Evolutionary conservation across 2,329 filamentous ascomycete species (phyloP).

Genomic region (Beauveria brongniartii): DNA sequence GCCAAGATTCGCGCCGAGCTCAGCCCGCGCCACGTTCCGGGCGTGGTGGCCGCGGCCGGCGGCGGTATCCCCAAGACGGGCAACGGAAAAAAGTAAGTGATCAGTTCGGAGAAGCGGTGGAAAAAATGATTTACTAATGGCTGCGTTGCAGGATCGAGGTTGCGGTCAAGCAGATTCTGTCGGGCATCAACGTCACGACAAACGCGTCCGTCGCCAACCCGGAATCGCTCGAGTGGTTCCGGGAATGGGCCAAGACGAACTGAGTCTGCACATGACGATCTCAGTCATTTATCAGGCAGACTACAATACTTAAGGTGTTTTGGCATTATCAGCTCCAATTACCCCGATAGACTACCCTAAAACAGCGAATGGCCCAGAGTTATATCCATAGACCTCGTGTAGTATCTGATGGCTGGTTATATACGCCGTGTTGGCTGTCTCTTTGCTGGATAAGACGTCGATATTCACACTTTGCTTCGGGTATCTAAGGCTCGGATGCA

Average conservation of each 20-base stretch:
- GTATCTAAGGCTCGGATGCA: too few relatives aligned
- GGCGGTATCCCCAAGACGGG: slow-evolving; percentile 82
- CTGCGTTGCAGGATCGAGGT: slow-evolving; percentile 64
- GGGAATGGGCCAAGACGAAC: slow-evolving; percentile 59
- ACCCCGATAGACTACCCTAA: too few relatives aligned
- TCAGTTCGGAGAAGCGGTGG: not conserved
- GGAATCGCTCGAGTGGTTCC: slow-evolving; percentile 82
- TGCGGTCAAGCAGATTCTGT: slow-evolving; percentile 92
- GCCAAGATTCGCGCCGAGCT: slow-evolving; percentile 64
- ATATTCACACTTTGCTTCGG: too few relatives aligned
- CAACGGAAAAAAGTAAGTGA: slow-evolving; percentile 85
- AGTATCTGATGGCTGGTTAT: too few relatives aligned
- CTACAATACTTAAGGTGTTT: too few relatives aligned
- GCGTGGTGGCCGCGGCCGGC: slow-evolving; percentile 67
- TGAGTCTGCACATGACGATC: slow-evolving; percentile 13
- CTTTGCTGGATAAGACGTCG: too few relatives aligned
- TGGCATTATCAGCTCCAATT: too few relatives aligned
- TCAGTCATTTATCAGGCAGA: not conserved
- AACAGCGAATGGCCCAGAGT: too few relatives aligned
- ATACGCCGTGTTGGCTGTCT: too few relatives aligned
- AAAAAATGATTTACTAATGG: slow-evolving; percentile 12
- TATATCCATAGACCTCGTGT: too few relatives aligned
- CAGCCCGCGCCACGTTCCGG: slow-evolving; percentile 83
- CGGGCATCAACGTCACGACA: slow-evolving; percentile 76
- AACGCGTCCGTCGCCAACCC: slow-evolving; percentile 92